Evolutionary conservation across 2,329 filamentous ascomycete species (phyloP).

Genomic region (Beauveria rudraprayagi): DNA sequence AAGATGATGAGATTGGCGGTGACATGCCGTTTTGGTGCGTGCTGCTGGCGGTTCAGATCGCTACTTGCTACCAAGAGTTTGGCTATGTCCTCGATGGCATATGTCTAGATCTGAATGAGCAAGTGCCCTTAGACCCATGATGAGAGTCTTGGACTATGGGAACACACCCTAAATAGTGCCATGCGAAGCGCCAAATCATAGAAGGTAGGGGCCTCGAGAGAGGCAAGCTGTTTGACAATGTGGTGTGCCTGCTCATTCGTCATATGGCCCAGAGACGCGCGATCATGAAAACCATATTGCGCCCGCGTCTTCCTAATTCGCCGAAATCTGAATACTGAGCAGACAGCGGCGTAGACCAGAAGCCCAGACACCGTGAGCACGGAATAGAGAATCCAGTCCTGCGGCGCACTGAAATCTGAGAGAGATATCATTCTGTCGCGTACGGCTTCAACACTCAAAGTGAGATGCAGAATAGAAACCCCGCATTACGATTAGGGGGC

Average conservation of each 20-base stretch:
- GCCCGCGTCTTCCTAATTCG: slow-evolving; percentile 23
- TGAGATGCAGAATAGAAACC: not conserved
- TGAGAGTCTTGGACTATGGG: no score
- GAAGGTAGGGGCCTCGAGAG: slow-evolving; percentile 30
- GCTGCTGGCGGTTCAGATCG: slow-evolving; percentile 24
- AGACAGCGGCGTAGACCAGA: slow-evolving; percentile 26
- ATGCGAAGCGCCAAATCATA: slow-evolving; percentile 30
- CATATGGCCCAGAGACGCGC: slow-evolving; percentile 31
- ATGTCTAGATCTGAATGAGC: slow-evolving; percentile 24
- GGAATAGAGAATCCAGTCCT: not conserved
- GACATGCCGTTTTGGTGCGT: slow-evolving; percentile 28
- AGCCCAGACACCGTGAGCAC: slow-evolving; percentile 15
- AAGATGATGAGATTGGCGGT: not conserved
- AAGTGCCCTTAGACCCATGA: no score
- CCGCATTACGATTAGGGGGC: not conserved
- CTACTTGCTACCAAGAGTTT: slow-evolving; percentile 28
- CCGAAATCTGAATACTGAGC: slow-evolving; percentile 29
- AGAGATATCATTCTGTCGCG: not conserved
- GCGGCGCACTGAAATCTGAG: not conserved
- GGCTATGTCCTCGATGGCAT: slow-evolving; percentile 30
- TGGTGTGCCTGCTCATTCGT: slow-evolving; percentile 36
- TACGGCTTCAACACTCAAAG: not conserved
- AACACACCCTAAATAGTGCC: slow-evolving; percentile 31
- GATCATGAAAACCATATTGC: slow-evolving; percentile 25
- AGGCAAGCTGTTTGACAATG: slow-evolving; percentile 29